Percentiles rank a stretch among this genome's conserved stretches.
Evolutionary conservation across 2,329 filamentous ascomycete species (phyloP).

Genomic region (Cladophialophora carrionii): DNA sequence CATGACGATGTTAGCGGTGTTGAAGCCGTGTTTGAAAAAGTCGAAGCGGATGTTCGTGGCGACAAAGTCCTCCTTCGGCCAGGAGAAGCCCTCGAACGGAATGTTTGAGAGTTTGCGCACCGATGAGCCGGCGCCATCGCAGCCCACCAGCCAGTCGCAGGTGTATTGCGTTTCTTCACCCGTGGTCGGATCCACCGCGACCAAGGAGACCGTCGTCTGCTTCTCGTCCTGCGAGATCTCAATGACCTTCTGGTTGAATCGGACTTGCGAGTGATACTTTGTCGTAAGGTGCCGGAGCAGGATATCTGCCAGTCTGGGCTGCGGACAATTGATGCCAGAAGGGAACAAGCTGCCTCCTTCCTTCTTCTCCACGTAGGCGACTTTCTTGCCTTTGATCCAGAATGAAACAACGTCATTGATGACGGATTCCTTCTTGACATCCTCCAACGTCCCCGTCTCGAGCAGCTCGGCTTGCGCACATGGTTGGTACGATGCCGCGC

Average conservation of each 20-base stretch:
- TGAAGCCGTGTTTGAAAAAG: conserved; percentile 32
- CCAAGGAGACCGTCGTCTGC: conserved; percentile 18
- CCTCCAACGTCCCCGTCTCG: conserved; percentile 31
- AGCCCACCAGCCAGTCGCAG: conserved; percentile 31
- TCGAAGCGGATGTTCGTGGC: conserved; percentile 31
- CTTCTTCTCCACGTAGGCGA: conserved; percentile 37
- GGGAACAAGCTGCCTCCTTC: conserved; percentile 51
- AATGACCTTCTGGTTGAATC: conserved; percentile 29
- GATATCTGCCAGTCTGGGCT: conserved; percentile 29
- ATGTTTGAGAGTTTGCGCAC: conserved; percentile 30
- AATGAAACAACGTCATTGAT: conserved; percentile 33
- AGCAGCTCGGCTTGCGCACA: conserved; percentile 33
- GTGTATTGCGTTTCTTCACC: conserved; percentile 25
- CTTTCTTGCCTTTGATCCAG: conserved; percentile 29
- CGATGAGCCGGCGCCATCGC: conserved; percentile 30
- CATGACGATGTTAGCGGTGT: conserved; percentile 30
- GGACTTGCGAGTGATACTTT: conserved; percentile 25
- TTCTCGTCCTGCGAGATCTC: conserved; percentile 24
- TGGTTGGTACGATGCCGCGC: conserved; percentile 33
- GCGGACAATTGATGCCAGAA: conserved; percentile 42
- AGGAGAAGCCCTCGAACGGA: conserved; percentile 33
- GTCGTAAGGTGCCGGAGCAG: conserved; percentile 29
- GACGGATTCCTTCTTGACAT: conserved; percentile 29
- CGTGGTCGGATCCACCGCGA: conserved; percentile 22
- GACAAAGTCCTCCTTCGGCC: conserved; percentile 34